These are phyloP conservation scores for Eucalyptus dawsonii DNA, from an alignment of 345 rosid species.

Conservation along the genomic window DNA sequence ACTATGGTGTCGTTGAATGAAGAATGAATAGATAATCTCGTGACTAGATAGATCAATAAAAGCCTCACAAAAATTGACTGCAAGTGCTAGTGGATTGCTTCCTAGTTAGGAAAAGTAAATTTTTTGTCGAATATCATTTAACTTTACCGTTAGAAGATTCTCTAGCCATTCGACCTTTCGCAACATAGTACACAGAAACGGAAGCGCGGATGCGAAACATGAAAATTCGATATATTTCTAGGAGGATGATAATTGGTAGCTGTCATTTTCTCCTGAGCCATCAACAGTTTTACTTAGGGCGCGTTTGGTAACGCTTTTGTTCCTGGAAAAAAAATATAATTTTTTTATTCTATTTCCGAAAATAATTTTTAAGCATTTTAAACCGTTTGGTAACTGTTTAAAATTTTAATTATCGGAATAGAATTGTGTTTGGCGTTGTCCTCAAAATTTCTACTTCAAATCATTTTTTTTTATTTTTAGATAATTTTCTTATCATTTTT, in stretches of 20 bases:
- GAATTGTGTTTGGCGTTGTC: too few species aligned
- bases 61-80: not conserved
- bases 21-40: not conserved
- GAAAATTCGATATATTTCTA: not conserved
- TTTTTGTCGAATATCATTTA: not conserved
- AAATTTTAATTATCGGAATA: too few species aligned
- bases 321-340: accelerated
- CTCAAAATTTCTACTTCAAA: too few species aligned
- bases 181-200: not conserved
- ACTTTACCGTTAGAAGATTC: not conserved
- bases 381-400: accelerated
- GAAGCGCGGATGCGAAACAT: not conserved
- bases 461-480: too few species aligned
- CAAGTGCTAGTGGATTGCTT: not conserved
- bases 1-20: not conserved
- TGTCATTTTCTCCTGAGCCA: not conserved
- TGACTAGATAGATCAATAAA: not conserved
- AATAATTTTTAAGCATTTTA: too few species aligned
- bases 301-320: too few species aligned
- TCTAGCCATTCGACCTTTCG: not conserved
- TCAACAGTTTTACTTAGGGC: not conserved
- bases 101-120: not conserved
- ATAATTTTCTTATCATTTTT: too few species aligned
- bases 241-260: not conserved
- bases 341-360: too few species aligned